Conservation (phyloP, 2,329 filamentous ascomycete species). For the Scorias spongiosa region DNA sequence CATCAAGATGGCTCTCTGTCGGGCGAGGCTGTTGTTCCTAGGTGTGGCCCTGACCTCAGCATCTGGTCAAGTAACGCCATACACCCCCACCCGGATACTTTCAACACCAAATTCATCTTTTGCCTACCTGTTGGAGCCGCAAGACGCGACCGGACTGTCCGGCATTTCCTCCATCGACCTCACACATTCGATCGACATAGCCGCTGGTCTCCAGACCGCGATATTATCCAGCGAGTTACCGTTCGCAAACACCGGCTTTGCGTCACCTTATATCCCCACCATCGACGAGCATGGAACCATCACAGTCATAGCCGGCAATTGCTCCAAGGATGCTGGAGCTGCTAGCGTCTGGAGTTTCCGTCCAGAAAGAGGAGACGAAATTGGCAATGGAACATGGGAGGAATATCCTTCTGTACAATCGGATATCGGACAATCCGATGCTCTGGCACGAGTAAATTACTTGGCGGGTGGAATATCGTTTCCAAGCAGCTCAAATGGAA, state of each 20-base stretch:
- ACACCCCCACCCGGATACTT: conserved; percentile 62
- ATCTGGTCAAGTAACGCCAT: conserved; percentile 40
- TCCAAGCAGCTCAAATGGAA: conserved; percentile 41
- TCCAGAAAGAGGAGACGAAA: conserved; percentile 26
- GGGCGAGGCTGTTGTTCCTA: too few relatives aligned
- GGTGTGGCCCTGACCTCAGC: not conserved
- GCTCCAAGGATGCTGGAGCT: conserved; percentile 36
- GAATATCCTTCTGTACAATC: conserved; percentile 14
- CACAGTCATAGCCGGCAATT: conserved; percentile 60
- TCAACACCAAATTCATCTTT: conserved; percentile 36
- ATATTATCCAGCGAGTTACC: conserved; percentile 44
- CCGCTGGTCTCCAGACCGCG: conserved; percentile 23
- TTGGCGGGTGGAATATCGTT: conserved; percentile 51
- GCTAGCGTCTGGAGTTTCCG: conserved; percentile 54
- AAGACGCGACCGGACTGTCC: conserved; percentile 28
- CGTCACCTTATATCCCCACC: conserved; percentile 50
- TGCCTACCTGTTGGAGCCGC: conserved; percentile 56
- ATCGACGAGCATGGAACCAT: conserved; percentile 55
- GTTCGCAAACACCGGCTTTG: conserved; percentile 40
- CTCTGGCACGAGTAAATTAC: conserved; percentile 36
- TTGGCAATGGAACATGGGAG: conserved; percentile 41
- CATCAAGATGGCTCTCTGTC: too few relatives aligned
- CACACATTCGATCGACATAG: conserved; percentile 40
- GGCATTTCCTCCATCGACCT: conserved; percentile 53
- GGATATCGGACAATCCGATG: conserved; percentile 21